Evolutionary conservation across 352 stramenopile genomes (phyloP), one percentile per base, ranked within the genome.

Genomic region (Phytophthora brassicae): DNA sequence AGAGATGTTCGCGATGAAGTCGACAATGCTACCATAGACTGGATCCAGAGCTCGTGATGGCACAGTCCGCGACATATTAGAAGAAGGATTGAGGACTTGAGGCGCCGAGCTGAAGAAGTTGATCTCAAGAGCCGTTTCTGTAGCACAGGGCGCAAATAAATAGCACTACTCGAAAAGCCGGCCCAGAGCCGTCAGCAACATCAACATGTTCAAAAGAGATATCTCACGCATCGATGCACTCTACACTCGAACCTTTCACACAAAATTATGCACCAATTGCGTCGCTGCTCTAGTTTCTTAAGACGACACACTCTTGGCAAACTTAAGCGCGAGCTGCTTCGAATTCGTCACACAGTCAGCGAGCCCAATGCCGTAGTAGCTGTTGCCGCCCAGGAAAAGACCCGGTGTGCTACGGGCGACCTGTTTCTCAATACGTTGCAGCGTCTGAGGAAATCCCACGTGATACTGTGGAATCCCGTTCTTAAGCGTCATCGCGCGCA

Each of bases 381-480:
- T 95, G 64, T 96, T 96, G 29, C 88, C 88, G 22, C 82, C 79
- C 11, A 95, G 58, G 28, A 70, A 68, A 29, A 93, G 44, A 1
- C 75, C 75, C 4, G 76, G 69, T 17, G 70, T 66, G 28, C 86
- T 73, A 17, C 53, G 57, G 23, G 60, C 60, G 39, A 24, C 68
- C 46, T 88, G 64, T 43, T 76, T 56, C 55, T 94, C 79, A 35
- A 94, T 89, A 6, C 55, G 49, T 45, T 75, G 62, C 8, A 94
- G 68, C 23, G 81, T 90, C 51, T 76, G 62, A 42, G 72, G 59
- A 49, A 92, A 93, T 20, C 83, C 86, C 7, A 96, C 82, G 49
- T 93, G 81, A 64, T 95, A 96, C 72, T 95, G 86, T 14, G 88
- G 86, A 46, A 96, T 96, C 26, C 68, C 76, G 35, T 93, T 83